Evolutionary conservation across 2,329 filamentous ascomycete genomes (phyloP), one percentile per base, ranked within the genome.

Genomic region (Beauveria scarabaeidicola): DNA sequence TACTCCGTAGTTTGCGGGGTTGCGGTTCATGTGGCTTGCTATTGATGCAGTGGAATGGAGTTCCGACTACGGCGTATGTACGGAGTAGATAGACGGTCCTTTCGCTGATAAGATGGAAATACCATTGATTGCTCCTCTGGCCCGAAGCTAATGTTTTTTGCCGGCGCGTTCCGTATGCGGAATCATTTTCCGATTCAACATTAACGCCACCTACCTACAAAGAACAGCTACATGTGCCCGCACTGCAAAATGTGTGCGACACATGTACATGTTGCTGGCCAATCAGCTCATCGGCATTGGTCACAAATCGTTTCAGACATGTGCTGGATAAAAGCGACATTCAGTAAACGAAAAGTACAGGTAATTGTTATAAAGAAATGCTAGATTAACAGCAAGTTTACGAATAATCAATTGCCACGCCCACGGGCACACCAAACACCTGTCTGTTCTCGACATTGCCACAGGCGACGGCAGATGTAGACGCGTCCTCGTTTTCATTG

Each of bases 401-500:
- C 2, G 44, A 57, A 36, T 48, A 57, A 36, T 57, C 44, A 57
- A 60, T 55, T 25, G 53, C 48, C 21, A 64, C 63, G 0, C 77
- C 77, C 64, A 74, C 73, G 1, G 77, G 76, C 55, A 78, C 64
- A 11, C 71, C 75, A 64, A 78, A 69, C 10, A 78, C 77, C 65
- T 79, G 77, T 41, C 63, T 70, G 63, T 77, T 72, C 41, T 64
- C 62, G 53, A 71, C 69, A 51, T 67, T 66, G 32, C 72, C 68
- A 65, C 75, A 77, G 15, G 61, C 61, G 41, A 59, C 62, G 17
- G 47, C 17, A 7, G 69, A 61, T 5, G 70, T 67, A 10, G 59
- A 53, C 1, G 63, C 63, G 2, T 61, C 52, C 15, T 58, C 61
- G 0, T 64, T 66, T 61, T 77, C 74, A 19, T 70, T 73, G 54